These are phyloP conservation scores for Citrullus mucosospermus DNA, from an alignment of 306 rosid species.

Conservation along the genomic window DNA sequence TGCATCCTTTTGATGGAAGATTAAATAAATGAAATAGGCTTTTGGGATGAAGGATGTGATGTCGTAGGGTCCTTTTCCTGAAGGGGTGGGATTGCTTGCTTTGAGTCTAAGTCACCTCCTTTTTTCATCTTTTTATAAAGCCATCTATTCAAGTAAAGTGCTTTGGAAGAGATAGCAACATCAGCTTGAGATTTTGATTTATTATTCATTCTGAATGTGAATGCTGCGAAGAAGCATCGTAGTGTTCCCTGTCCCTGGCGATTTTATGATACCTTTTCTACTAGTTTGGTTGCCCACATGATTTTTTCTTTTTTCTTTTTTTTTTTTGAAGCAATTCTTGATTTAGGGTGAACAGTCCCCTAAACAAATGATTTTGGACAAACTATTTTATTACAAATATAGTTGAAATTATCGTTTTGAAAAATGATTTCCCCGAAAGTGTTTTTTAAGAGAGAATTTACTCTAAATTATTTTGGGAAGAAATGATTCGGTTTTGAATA, in stretches of 20 bases:
- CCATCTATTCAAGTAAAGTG: slow-evolving; percentile 3
- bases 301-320: background rate
- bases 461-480: too few relatives aligned
- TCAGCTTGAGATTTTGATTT: slow-evolving; percentile 32
- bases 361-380: background rate
- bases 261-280: background rate
- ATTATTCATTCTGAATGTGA: background rate
- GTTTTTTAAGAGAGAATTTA: background rate
- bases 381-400: background rate
- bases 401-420: too few relatives aligned
- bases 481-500: background rate
- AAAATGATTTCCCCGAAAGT: too few relatives aligned
- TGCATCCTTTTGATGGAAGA: slow-evolving; percentile 17
- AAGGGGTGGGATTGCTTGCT: slow-evolving; percentile 27
- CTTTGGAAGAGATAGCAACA: slow-evolving; percentile 20
- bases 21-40: slow-evolving; percentile 23
- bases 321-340: too few relatives aligned
- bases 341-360: background rate
- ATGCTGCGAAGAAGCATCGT: background rate
- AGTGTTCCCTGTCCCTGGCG: background rate
- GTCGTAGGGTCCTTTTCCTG: slow-evolving; percentile 14
- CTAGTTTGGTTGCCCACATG: background rate
- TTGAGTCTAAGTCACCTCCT: slow-evolving; percentile 25
- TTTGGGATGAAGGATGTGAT: slow-evolving; percentile 30
- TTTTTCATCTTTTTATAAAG: slow-evolving; percentile 15